Evolutionary conservation across 108 stramenopile species (phyloP).

Genomic region (Skeletonema costatum): DNA sequence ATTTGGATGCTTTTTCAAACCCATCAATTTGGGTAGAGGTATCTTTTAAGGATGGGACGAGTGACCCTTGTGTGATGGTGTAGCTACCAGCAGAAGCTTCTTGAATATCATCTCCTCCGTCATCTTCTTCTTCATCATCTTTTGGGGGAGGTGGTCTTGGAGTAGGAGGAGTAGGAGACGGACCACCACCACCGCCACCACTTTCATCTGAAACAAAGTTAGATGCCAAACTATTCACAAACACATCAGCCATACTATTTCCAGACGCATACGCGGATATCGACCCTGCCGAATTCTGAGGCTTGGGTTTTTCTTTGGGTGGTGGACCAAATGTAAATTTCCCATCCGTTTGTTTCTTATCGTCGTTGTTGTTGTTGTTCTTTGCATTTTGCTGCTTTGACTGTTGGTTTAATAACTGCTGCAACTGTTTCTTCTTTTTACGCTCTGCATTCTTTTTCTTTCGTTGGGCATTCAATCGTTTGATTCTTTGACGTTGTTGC

Average conservation of each 20-base stretch:
- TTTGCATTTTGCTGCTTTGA: not conserved
- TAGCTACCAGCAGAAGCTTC: not conserved
- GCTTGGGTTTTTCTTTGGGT: not conserved
- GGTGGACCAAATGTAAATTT: not conserved
- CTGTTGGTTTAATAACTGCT: not conserved
- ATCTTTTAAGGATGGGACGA: conserved; percentile 10
- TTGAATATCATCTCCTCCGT: conserved; percentile 6
- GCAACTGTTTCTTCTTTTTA: not conserved
- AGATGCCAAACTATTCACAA: not conserved
- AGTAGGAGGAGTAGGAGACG: too few relatives aligned
- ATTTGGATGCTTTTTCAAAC: conserved; percentile 17
- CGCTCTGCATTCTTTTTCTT: not conserved
- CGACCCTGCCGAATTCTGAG: not conserved
- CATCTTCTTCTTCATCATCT: not conserved
- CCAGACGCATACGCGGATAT: not conserved
- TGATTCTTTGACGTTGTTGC: not conserved
- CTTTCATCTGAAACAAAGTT: not conserved
- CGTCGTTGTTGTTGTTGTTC: not conserved
- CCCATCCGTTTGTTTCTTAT: not conserved
- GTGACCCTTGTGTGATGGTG: conserved; percentile 1
- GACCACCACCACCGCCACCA: not conserved
- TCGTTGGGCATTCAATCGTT: not conserved
- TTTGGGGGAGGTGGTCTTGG: too few relatives aligned
- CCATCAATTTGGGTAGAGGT: conserved; percentile 11
- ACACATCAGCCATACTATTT: not conserved